These are phyloP conservation scores for Salmacisia buchloeana DNA, from an alignment of 1,284 basidiomycete species.

Conservation along the genomic window DNA sequence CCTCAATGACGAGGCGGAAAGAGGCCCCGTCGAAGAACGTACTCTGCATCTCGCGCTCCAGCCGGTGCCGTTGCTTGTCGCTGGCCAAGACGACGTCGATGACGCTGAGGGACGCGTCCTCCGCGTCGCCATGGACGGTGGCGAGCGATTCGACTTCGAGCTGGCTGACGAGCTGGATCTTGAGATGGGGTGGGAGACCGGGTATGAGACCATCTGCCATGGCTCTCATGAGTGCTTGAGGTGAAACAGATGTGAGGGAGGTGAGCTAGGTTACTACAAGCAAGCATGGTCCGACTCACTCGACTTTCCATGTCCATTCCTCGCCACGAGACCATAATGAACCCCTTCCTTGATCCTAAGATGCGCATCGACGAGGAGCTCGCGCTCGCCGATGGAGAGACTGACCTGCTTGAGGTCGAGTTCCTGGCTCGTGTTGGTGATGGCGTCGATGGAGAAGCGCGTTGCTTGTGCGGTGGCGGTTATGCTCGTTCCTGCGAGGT, in stretches of 20 bases:
- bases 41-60: constrained; percentile 32
- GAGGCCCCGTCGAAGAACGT: background rate
- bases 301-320: constrained; percentile 61
- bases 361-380: constrained; percentile 58
- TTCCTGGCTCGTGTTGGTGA: constrained; percentile 52
- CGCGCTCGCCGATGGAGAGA: constrained; percentile 55
- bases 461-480: constrained; percentile 51
- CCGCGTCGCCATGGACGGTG: constrained; percentile 24
- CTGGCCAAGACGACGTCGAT: constrained; percentile 51
- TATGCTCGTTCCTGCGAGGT: constrained; percentile 25
- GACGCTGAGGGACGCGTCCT: constrained; percentile 21
- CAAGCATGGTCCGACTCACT: constrained; percentile 4
- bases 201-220: constrained; percentile 56
- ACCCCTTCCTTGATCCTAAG: constrained; percentile 58
- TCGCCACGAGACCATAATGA: constrained; percentile 58
- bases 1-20: background rate
- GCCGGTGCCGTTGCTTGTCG: constrained; percentile 42
- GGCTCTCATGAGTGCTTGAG: constrained; percentile 52
- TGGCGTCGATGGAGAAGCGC: constrained; percentile 56
- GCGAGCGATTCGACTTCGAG: constrained; percentile 50
- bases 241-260: background rate
- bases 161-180: constrained; percentile 59
- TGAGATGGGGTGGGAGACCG: constrained; percentile 57
- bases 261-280: background rate
- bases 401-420: constrained; percentile 57